A percentile compares a stretch with the other conserved stretches of the same genome.
phyloP scores from a whole-genome alignment of 106 monocot species.

The Vanilla planifolia region DNA sequence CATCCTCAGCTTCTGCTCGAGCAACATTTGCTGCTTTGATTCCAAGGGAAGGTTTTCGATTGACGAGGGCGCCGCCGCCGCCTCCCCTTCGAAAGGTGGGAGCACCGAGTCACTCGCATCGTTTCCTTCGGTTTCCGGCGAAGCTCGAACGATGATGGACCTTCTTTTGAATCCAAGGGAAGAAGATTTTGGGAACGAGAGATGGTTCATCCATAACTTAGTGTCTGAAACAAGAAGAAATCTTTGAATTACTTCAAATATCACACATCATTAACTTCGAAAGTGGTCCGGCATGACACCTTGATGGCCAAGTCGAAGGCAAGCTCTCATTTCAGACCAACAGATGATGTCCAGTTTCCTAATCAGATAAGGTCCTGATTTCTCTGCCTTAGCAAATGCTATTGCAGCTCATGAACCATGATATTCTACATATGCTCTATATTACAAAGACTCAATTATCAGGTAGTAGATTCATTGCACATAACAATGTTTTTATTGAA shows the following conservation, averaged over 20 bases:
- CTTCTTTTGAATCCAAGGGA: conserved; percentile 21
- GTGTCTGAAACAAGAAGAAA: neutral
- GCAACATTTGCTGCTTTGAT: conserved; percentile 55
- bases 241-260: neutral
- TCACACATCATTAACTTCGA: neutral
- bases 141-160: conserved; percentile 27
- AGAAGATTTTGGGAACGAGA: conserved; percentile 10
- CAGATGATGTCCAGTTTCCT: too few relatives aligned
- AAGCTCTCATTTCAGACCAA: too few relatives aligned
- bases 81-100: conserved; percentile 26
- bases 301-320: too few relatives aligned
- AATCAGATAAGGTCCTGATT: too few relatives aligned
- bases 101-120: conserved; percentile 9
- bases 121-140: conserved; percentile 38
- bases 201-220: neutral
- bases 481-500: too few relatives aligned
- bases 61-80: conserved; percentile 22
- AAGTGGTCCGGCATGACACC: too few relatives aligned
- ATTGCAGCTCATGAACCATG: too few relatives aligned
- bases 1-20: conserved; percentile 77
- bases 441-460: too few relatives aligned
- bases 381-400: too few relatives aligned
- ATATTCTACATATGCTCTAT: too few relatives aligned
- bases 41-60: conserved; percentile 72
- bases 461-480: too few relatives aligned